A percentile compares a stretch with the other conserved stretches of the same genome.
Evolutionary conservation across 768 basidiomycete species (phyloP).

Genomic region (Xerocomellus intermedius): DNA sequence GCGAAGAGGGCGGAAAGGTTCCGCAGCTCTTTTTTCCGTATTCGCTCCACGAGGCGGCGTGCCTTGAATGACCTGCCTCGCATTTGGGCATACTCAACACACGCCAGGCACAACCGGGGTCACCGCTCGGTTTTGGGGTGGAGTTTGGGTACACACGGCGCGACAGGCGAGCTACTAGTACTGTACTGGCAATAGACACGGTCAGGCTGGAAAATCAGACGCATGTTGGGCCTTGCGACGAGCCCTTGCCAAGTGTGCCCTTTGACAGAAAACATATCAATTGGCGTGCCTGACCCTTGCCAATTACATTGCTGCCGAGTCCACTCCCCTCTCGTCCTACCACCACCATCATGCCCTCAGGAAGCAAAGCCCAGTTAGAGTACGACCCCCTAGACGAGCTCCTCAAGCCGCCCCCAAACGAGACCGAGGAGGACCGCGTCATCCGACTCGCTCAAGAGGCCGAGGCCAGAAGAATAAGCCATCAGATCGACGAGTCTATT

Average conservation of each 20-base stretch:
- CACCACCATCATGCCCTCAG: constrained; percentile 24
- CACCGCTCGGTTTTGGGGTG: constrained; percentile 4
- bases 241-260: too few relatives aligned
- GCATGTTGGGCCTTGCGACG: too few relatives aligned
- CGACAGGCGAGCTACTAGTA: too few relatives aligned
- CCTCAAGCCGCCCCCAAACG: constrained; percentile 65
- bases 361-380: constrained; percentile 16
- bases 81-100: too few relatives aligned
- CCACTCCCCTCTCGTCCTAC: constrained; percentile 1
- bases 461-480: constrained; percentile 62
- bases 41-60: constrained; percentile 5
- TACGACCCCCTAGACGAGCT: constrained; percentile 65
- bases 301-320: background rate
- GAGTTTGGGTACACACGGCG: constrained; percentile 3
- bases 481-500: constrained; percentile 73
- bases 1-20: constrained; percentile 3
- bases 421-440: constrained; percentile 57
- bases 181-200: too few relatives aligned
- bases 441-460: constrained; percentile 59
- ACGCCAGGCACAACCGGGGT: constrained; percentile 7
- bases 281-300: constrained; percentile 22
- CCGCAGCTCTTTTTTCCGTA: background rate
- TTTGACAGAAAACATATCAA: constrained; percentile 11
- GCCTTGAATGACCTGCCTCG: background rate
- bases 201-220: too few relatives aligned